Conservation (phyloP, 2,329 filamentous ascomycete species). For the Fusarium vanettenii region DNA sequence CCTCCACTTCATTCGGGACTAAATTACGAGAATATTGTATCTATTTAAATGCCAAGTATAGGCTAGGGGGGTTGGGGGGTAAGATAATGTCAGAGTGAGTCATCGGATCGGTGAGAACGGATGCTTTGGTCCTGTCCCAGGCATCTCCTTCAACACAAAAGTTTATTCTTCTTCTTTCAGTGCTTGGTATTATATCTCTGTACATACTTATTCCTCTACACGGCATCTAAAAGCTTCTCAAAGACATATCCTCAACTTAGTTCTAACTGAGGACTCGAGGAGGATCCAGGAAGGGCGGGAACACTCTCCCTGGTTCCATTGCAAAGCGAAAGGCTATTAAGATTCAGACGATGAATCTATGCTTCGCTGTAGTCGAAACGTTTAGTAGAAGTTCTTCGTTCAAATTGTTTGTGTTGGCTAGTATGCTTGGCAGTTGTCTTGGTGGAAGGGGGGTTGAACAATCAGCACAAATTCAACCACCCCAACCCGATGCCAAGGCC, state of each 20-base stretch:
- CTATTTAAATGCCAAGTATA: neutral
- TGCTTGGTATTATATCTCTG: neutral
- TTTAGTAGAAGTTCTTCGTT: neutral
- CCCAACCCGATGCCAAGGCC: neutral
- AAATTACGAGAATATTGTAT: neutral
- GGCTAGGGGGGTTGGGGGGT: neutral
- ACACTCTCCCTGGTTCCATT: neutral
- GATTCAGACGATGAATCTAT: neutral
- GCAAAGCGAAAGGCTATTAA: neutral
- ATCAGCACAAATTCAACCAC: neutral
- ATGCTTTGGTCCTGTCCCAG: neutral
- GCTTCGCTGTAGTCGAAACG: neutral
- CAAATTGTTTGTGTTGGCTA: neutral
- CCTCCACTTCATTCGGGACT: neutral
- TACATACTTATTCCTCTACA: neutral
- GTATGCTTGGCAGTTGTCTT: neutral
- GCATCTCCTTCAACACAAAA: neutral
- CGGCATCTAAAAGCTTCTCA: neutral
- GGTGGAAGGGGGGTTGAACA: neutral
- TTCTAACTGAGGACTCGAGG: too few relatives aligned
- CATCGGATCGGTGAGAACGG: neutral
- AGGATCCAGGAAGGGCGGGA: neutral
- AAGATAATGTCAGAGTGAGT: neutral
- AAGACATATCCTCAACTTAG: neutral
- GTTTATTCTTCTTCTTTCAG: neutral